Percentiles rank a stretch among this genome's conserved stretches.
Evolutionary conservation across 352 stramenopile species (phyloP).

Genomic region (Globisporangium yorkense): DNA sequence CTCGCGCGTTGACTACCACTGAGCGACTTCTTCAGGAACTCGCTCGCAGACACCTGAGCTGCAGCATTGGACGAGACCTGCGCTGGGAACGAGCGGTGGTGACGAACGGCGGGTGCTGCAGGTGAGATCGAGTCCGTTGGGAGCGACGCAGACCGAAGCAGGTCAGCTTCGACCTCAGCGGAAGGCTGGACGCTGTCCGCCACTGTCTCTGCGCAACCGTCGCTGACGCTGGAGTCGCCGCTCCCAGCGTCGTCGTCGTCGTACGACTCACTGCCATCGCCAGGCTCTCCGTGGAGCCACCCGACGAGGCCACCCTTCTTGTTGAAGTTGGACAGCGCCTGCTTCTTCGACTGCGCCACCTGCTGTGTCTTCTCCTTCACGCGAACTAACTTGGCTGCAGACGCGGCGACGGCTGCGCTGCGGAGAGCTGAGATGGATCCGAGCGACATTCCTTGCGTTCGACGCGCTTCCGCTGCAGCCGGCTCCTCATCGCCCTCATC

Average conservation of each 20-base stretch:
- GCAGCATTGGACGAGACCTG: not conserved
- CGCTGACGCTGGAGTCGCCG: not conserved
- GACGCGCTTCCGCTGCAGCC: not conserved
- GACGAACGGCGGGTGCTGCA: not conserved
- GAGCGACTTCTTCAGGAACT: slow-evolving; percentile 6
- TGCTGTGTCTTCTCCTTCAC: slow-evolving; percentile 40
- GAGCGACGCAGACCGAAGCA: slow-evolving; percentile 3
- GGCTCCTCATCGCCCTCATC: not conserved
- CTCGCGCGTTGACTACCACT: slow-evolving; percentile 2
- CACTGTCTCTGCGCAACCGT: slow-evolving; percentile 2
- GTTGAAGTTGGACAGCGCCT: slow-evolving; percentile 43
- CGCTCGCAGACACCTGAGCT: not conserved
- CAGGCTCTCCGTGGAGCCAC: slow-evolving; percentile 52
- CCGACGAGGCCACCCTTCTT: slow-evolving; percentile 55
- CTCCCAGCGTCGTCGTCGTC: slow-evolving; percentile 1
- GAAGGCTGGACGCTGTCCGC: not conserved
- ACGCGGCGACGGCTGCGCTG: slow-evolving; percentile 6
- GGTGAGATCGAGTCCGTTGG: not conserved
- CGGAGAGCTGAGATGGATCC: slow-evolving; percentile 4
- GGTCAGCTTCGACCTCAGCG: not conserved
- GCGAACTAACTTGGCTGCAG: slow-evolving; percentile 10
- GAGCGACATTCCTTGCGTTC: not conserved
- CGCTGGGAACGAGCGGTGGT: slow-evolving; percentile 6
- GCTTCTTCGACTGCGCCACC: slow-evolving; percentile 31
- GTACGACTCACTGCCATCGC: not conserved